A percentile compares a stretch with the other conserved stretches of the same genome.
Conservation (phyloP, 1,139 yeast species). For the Zygoascus meyerae region DNA sequence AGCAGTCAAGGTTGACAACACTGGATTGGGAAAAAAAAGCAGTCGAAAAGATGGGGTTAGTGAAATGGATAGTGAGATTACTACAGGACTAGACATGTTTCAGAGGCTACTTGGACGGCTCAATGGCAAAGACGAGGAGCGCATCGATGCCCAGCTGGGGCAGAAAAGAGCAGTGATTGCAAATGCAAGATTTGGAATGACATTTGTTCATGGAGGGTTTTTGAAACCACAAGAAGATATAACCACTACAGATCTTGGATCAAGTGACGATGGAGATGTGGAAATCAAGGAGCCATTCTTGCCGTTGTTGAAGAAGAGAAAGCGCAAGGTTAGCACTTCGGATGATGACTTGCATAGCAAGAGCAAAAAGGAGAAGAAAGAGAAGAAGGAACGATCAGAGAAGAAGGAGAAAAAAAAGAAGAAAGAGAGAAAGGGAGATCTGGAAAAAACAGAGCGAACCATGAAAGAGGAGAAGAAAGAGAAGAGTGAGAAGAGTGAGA, state of each 20-base stretch:
- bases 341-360: constrained; percentile 30
- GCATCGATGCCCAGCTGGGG: constrained; percentile 27
- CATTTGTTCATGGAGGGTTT: constrained; percentile 79
- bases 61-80: constrained; percentile 70
- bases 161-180: constrained; percentile 49
- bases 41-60: constrained; percentile 43
- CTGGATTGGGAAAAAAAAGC: constrained; percentile 82
- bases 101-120: constrained; percentile 84
- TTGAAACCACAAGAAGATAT: constrained; percentile 37
- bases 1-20: constrained; percentile 67
- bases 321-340: no score
- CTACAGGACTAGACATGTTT: constrained; percentile 88
- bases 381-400: constrained; percentile 32
- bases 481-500: constrained; percentile 30
- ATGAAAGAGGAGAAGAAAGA: constrained; percentile 31
- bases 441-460: no score
- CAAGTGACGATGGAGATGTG: constrained; percentile 22
- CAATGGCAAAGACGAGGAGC: constrained; percentile 38
- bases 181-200: constrained; percentile 80
- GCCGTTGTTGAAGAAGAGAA: constrained; percentile 28
- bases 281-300: constrained; percentile 27
- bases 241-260: constrained; percentile 23
- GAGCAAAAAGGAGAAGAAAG: constrained; percentile 30
- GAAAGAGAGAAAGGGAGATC: constrained; percentile 24
- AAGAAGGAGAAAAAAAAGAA: constrained; percentile 26